A percentile compares a stretch with the other conserved stretches of the same genome.
These are phyloP conservation scores for Amauroascus niger DNA, from an alignment of 2,329 filamentous ascomycete species.

Conservation along the genomic window DNA sequence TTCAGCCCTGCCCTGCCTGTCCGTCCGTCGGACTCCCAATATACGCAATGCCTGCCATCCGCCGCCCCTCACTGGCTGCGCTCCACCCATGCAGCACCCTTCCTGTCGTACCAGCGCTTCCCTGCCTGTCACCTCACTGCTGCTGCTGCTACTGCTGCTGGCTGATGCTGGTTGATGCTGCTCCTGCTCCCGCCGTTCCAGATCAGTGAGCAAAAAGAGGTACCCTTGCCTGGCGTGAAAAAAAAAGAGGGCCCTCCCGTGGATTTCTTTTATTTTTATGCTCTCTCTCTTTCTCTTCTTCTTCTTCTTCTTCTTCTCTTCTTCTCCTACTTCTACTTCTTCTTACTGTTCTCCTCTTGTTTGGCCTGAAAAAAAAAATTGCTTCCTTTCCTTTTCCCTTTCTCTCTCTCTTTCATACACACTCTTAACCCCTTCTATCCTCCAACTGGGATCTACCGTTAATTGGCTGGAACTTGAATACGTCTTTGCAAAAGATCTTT, in stretches of 20 bases:
- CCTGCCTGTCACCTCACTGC: too few species aligned
- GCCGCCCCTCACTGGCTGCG: constrained; percentile 7
- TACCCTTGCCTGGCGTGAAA: not conserved
- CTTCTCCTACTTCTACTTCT: not conserved
- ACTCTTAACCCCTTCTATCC: too few species aligned
- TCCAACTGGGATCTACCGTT: too few species aligned
- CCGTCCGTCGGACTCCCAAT: constrained; percentile 4
- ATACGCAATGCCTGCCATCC: too few species aligned
- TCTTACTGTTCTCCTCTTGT: too few species aligned
- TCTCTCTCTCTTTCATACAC: not conserved
- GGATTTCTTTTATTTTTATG: not conserved
- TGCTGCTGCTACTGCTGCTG: too few species aligned
- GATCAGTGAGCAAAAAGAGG: not conserved
- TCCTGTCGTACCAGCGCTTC: constrained; percentile 10
- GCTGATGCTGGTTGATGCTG: not conserved
- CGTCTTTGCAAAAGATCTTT: too few species aligned
- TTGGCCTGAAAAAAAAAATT: too few species aligned
- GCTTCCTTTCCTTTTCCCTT: not conserved
- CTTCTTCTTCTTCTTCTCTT: not conserved
- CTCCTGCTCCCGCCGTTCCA: constrained; percentile 6
- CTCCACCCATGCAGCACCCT: not conserved
- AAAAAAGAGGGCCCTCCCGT: not conserved
- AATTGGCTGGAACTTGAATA: too few species aligned
- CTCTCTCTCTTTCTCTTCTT: not conserved
- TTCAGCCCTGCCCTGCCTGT: constrained; percentile 12